Base-by-base conservation (phyloP, 768 basidiomycete genomes). In the Hebeloma cylindrosporum region DNA sequence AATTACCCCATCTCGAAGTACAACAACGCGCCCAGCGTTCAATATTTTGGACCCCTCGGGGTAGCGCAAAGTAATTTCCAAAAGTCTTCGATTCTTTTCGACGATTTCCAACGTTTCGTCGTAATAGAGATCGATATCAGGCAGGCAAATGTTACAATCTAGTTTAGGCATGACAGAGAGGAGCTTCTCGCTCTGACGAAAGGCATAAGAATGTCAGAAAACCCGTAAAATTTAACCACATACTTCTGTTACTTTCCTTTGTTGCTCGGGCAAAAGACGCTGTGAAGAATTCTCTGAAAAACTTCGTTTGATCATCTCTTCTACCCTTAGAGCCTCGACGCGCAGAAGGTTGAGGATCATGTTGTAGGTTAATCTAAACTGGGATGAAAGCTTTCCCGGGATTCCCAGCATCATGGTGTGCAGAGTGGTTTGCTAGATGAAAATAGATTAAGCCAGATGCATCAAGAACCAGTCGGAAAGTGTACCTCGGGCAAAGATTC, bases 231-330 rank as follows among this genome's bases (percentile, higher is more conserved):
- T 16, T 38, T 33, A 49, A 50, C 40, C 27, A 40, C 77, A 57
- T 49, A 91, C 95, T 73, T 95, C 85, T 2, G 73, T 62, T 17
- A 98, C 88, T 60, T 85, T 80, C 62, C 86, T 83, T 64, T 98
- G 93, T 50, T 98, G 91, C 43, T 95, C 93, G 3, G 96, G 96
- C 22, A 97, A 70, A 32, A 97, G 70, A 28, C 85, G 76, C 60
- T 99, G 96, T 0, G 96, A 88, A 1, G 93, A 85, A 60, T 98
- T 98, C 70, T 99, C 96, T 13, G 96, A 98, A 66, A 99, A 99
- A 62, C 91, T 93, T 28, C 96, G 78, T 65, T 98, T 98, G 61
- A 99, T 98, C 96, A 99, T 99, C 66, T 99, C 96, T 60, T 99
- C 96, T 13, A 98, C 95, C 47, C 84, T 77, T 35, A 99, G 73